Conservation (phyloP, 805 yeast species). For the Cephaloascus fragrans region DNA sequence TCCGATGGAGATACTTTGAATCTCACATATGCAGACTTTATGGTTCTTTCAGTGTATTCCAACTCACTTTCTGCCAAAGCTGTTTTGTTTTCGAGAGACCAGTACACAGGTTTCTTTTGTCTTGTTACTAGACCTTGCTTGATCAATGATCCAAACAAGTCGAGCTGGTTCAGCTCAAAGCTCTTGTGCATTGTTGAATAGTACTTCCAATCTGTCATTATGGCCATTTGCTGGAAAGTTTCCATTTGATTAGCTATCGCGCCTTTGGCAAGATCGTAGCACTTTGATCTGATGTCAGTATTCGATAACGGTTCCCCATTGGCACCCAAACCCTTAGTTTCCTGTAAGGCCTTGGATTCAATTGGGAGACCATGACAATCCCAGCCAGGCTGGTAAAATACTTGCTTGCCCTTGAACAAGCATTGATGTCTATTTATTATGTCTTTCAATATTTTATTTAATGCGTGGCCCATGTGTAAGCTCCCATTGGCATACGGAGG, state of each 20-base stretch:
- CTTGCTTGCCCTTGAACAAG: conserved; percentile 42
- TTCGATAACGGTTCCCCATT: conserved; percentile 20
- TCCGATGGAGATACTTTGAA: conserved; percentile 50
- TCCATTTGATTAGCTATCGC: conserved; percentile 55
- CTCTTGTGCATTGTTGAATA: conserved; percentile 65
- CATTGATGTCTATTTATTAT: conserved; percentile 68
- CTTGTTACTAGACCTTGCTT: conserved; percentile 62
- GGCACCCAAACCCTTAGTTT: conserved; percentile 3
- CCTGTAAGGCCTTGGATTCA: conserved; percentile 70
- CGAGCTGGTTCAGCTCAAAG: conserved; percentile 70
- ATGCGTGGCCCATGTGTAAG: conserved; percentile 84
- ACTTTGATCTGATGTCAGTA: conserved; percentile 53
- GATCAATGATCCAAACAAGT: conserved; percentile 57
- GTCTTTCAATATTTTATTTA: conserved; percentile 85
- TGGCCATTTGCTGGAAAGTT: conserved; percentile 61
- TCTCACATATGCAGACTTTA: neutral
- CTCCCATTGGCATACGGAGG: conserved; percentile 98
- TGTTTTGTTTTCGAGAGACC: conserved; percentile 92
- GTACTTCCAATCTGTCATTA: conserved; percentile 77
- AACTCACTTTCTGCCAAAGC: conserved; percentile 96
- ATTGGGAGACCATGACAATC: conserved; percentile 98
- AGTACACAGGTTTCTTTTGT: conserved; percentile 90
- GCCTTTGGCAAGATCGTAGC: conserved; percentile 57
- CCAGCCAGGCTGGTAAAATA: conserved; percentile 90
- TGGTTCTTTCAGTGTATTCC: conserved; percentile 38